Percentiles rank a stretch among this genome's conserved stretches.
phyloP scores from a whole-genome alignment of 805 yeast genomes.

The Diddensiella caesifluorescens region DNA sequence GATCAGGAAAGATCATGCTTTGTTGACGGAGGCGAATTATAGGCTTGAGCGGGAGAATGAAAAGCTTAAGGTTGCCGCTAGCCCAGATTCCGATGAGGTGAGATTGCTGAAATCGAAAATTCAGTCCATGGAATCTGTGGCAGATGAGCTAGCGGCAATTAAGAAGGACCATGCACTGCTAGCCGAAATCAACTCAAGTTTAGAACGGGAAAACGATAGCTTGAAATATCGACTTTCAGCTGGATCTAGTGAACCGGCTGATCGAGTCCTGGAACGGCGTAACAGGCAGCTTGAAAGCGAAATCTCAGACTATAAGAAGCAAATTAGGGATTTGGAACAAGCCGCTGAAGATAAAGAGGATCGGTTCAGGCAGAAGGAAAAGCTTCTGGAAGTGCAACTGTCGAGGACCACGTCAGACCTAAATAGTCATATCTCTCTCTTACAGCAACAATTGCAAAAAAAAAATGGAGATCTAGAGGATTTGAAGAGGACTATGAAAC shows the following conservation, averaged over 20 bases:
- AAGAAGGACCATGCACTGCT: neutral
- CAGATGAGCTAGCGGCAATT: neutral
- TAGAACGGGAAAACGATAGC: neutral
- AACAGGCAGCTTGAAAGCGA: too few species aligned
- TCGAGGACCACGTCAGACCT: conserved; percentile 6
- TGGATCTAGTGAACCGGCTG: too few species aligned
- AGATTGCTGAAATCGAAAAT: too few species aligned
- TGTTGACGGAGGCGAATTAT: too few species aligned
- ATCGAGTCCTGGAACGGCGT: too few species aligned
- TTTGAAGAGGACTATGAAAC: neutral
- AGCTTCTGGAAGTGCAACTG: neutral
- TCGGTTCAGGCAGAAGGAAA: neutral
- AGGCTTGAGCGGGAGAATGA: too few species aligned
- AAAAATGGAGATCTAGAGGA: conserved; percentile 9
- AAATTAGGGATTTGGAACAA: neutral
- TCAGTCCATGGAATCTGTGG: neutral
- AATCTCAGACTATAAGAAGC: too few species aligned
- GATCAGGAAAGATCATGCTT: too few species aligned
- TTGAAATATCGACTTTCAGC: neutral
- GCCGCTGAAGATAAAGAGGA: neutral
- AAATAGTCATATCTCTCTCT: conserved; percentile 9
- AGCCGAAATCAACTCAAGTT: neutral
- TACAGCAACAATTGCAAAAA: conserved; percentile 7
- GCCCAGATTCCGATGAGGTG: too few species aligned
- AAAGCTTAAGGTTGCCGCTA: too few species aligned